Base-by-base conservation (phyloP, 208 protist species). In the Trypanosoma mega region DNA sequence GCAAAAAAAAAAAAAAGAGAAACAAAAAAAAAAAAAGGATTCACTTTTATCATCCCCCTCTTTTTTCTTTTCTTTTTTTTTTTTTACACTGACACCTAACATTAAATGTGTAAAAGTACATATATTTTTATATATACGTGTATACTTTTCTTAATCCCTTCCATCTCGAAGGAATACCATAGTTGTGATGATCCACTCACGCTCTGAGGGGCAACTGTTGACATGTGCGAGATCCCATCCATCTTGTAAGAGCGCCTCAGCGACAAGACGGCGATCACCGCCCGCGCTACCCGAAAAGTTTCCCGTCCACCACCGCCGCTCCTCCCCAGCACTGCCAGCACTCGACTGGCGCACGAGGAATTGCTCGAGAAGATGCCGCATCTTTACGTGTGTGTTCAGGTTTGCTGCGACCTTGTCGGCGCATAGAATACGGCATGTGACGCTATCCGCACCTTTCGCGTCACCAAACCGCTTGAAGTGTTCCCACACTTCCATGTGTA, bases 391-490 rank as follows among this genome's bases (percentile, higher is more conserved):
- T 23, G 43, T 23, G 41, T 71, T 71, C 18, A 71, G 47, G 12
- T 23, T 53, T 27, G 47, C 39, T 29, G 64, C 64, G 20, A 71
- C 64, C 5, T 57, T 48, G n/a, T 71, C 64, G 11, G 53, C 8
- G 49, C 64, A 71, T 3, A 71, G 55, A 12, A 71, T 14, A 9
- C 64, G 64, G 47, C 64, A 71, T 2, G 45, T 71, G 2, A 63
- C 64, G 31, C 29, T 71, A 30, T 63, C 64, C n/a, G 64, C 16
- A 1, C 64, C 64, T 39, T 44, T 52, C 30, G 55, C 47, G 41
- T 71, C 64, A 36, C 64, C 55, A 63, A 71, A 71, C 20, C 64
- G 45, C 39, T 50, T 71, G 49, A 71, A 71, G 49, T 71, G 64
- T 21, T 71, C 64, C 64, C 64, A 71, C 20, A 71, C 48, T 41